Evolutionary conservation across 2,329 filamentous ascomycete species (phyloP).

Genomic region (Fusarium nanum): DNA sequence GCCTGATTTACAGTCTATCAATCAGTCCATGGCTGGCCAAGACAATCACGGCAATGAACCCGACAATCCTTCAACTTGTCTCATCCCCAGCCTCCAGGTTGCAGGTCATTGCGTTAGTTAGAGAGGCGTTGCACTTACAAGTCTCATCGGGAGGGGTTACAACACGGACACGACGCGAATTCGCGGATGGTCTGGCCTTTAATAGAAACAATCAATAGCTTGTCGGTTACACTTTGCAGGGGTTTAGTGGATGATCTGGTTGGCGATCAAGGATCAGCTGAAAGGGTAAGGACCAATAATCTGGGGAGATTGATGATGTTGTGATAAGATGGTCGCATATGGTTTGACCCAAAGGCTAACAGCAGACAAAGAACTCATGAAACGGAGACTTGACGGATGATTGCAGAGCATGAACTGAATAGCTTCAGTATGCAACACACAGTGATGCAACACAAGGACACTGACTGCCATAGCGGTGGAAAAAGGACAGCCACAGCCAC

Average conservation of each 20-base stretch:
- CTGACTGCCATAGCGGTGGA: neutral
- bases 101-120: constrained; percentile 33
- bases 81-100: constrained; percentile 34
- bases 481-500: neutral
- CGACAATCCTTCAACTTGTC: neutral
- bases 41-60: neutral
- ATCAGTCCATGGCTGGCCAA: neutral
- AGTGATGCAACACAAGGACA: neutral
- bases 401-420: neutral
- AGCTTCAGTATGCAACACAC: neutral
- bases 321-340: constrained; percentile 41
- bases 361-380: neutral
- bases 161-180: constrained; percentile 43
- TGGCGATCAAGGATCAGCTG: constrained; percentile 35
- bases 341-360: neutral
- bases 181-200: constrained; percentile 45
- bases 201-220: constrained; percentile 31
- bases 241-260: constrained; percentile 18
- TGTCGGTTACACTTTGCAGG: constrained; percentile 15
- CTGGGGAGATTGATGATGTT: neutral
- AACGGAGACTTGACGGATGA: neutral
- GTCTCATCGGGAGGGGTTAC: constrained; percentile 27
- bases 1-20: neutral
- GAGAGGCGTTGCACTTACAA: constrained; percentile 12
- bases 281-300: constrained; percentile 23